Conservation (phyloP, 108 stramenopile species). For the Cylindrotheca closterium region DNA sequence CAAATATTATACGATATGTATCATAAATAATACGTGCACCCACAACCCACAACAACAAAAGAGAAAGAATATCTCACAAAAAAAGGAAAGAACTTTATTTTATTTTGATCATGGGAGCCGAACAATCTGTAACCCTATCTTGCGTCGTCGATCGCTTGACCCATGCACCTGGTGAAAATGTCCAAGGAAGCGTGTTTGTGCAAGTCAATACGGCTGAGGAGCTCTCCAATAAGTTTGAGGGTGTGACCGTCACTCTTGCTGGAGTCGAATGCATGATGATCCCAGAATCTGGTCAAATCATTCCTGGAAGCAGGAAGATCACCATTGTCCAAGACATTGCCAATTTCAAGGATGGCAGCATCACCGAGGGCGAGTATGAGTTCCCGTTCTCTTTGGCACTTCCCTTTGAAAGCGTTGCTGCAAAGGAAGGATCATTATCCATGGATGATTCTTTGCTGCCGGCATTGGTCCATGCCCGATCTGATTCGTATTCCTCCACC, state of each 20-base stretch:
- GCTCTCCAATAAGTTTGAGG: not conserved
- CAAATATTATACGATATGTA: too few relatives aligned
- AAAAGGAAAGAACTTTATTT: too few relatives aligned
- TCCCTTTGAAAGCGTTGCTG: not conserved
- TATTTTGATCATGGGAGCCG: not conserved
- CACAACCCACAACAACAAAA: too few relatives aligned
- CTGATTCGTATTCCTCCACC: not conserved
- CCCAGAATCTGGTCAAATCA: not conserved
- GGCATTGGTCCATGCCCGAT: not conserved
- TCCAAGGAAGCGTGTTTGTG: not conserved
- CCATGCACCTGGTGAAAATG: not conserved
- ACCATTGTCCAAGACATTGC: not conserved
- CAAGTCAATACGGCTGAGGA: not conserved
- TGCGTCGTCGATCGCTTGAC: not conserved
- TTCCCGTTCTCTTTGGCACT: not conserved
- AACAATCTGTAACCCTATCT: not conserved
- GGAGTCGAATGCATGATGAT: not conserved
- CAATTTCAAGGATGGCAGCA: not conserved
- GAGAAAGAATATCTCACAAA: too few relatives aligned
- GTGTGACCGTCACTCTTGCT: not conserved
- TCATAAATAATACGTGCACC: too few relatives aligned
- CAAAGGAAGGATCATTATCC: not conserved
- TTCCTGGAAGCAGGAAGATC: not conserved
- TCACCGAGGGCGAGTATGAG: not conserved
- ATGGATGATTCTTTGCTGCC: not conserved